A percentile compares a stretch with the other conserved stretches of the same genome.
Conservation (phyloP, 257 asterid species). For the Plantago elongata region DNA sequence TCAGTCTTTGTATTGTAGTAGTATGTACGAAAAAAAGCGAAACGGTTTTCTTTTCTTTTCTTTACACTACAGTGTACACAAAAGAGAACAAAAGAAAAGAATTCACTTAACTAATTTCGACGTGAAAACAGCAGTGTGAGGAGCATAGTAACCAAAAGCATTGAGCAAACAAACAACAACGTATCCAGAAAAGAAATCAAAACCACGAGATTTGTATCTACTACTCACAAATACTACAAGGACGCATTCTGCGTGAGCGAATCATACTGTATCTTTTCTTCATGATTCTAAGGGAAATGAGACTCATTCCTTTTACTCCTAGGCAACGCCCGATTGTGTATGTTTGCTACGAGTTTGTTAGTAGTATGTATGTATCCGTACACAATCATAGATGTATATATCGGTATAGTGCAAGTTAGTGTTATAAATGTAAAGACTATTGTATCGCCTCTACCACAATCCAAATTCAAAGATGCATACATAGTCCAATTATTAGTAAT, state of each 20-base stretch:
- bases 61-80: too few species aligned
- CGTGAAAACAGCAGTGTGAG: background rate
- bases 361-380: too few species aligned
- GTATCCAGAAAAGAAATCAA: background rate
- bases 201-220: background rate
- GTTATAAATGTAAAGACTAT: too few species aligned
- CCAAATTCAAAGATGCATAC: too few species aligned
- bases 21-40: background rate
- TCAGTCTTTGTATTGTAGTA: too few species aligned
- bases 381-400: too few species aligned
- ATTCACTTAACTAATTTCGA: background rate
- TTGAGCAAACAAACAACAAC: background rate
- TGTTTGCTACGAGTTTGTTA: too few species aligned
- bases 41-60: background rate
- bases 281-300: background rate
- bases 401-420: too few species aligned
- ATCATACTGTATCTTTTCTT: background rate
- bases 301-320: background rate
- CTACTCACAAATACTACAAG: too few species aligned
- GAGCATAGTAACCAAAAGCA: background rate
- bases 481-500: too few species aligned
- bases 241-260: constrained; percentile 12
- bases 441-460: too few species aligned
- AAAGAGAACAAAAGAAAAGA: background rate
- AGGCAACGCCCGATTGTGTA: background rate